phyloP scores from a whole-genome alignment of 202 grass and related monocot species.

The Digitaria exilis region DNA sequence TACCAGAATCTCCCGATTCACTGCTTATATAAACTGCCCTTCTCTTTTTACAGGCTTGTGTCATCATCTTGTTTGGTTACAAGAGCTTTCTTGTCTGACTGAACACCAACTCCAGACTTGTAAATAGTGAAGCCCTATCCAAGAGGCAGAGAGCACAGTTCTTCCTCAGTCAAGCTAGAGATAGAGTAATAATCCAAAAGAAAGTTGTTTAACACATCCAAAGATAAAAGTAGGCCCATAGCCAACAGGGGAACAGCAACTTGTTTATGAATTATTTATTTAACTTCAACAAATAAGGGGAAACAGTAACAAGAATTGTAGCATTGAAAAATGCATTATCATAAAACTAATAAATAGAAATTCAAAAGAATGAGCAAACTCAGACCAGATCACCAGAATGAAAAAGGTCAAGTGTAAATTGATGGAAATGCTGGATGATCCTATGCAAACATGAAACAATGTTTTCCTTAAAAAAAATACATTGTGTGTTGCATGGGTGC shows the following conservation, averaged over 20 bases:
- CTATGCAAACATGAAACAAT: not conserved
- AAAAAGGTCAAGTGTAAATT: not conserved
- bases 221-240: not conserved
- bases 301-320: not conserved
- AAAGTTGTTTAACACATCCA: constrained; percentile 6
- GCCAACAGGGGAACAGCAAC: not conserved
- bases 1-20: constrained; percentile 35
- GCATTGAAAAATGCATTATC: constrained; percentile 3
- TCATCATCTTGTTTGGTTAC: constrained; percentile 40
- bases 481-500: not conserved
- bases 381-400: not conserved
- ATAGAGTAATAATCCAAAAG: constrained; percentile 23
- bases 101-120: constrained; percentile 22
- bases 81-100: constrained; percentile 19
- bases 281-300: not conserved
- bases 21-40: constrained; percentile 47
- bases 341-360: not conserved
- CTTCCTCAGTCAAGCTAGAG: constrained; percentile 17
- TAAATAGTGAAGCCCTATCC: not conserved
- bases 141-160: constrained; percentile 2
- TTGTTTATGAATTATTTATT: not conserved
- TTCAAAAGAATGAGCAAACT: not conserved
- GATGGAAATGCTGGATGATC: not conserved
- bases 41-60: constrained; percentile 52
- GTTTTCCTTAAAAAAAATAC: not conserved